Base-by-base conservation (phyloP, 2,329 filamentous ascomycete genomes). In the Byssothecium circinans region DNA sequence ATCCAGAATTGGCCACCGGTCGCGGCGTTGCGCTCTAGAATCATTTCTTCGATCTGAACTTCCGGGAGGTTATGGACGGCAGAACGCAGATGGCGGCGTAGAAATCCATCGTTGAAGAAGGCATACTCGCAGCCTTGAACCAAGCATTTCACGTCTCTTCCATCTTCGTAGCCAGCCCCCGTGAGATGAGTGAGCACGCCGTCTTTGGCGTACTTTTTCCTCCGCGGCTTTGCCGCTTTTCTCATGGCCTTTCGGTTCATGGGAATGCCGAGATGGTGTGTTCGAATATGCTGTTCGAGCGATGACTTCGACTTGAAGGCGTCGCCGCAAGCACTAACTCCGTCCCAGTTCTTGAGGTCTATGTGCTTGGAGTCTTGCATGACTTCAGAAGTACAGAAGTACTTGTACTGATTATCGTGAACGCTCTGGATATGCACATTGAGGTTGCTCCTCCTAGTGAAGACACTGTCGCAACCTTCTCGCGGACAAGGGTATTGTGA, bases 371-470 rank as follows among this genome's bases (percentile, higher is more conserved):
- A 78, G 4, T 73, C 67, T 8, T 73, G 75, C 1, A 91, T 73
- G 56, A 87, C 82, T 10, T 84, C 80, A 39, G 85, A 73, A 14
- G 89, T 89, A 62, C 92, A 96, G n/a, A 89, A 77, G 63, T 89
- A 96, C 8, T 84, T 84, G 50, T 76, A 79, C 56, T 84, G 75
- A 15, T 89, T 86, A 56, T 90, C 81, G 65, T 96, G 92, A 0
- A 86, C 85, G 10, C 82, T 85, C 47, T 86, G 85, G 45, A 92
- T 77, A 65, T 97, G 92, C 0, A 85, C 82, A 14, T 86, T 88
- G 42, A 95, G 78, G 60, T 96, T 96, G n/a, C 87, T 86, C 52
- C 82, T 84, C 64, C 87, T 88, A 15, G 89, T 91, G 70, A 96
- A 96, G 44, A 78, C 82, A 63, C 88, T 89, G 45, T 75, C 77